A percentile compares a stretch with the other conserved stretches of the same genome.
Evolutionary conservation across 73 alveolate species (phyloP).

Genomic region (Paraurostyla sp.): DNA sequence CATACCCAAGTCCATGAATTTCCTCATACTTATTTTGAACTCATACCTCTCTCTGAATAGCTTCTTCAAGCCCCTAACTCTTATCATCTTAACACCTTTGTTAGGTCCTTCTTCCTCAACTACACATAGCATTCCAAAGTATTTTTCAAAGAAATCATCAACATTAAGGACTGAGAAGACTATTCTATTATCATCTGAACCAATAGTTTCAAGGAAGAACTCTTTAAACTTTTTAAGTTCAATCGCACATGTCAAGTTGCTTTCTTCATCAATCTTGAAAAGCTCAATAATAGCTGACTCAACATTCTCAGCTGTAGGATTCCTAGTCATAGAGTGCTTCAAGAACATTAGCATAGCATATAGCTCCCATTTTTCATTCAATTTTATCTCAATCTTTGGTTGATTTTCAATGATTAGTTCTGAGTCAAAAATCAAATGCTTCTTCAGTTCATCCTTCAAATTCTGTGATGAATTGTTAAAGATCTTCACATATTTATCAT

Average conservation of each 20-base stretch:
- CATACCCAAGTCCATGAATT: slow-evolving; percentile 47
- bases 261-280: slow-evolving; percentile 50
- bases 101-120: slow-evolving; percentile 7
- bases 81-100: neutral
- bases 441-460: slow-evolving; percentile 51
- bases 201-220: neutral
- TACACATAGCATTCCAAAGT: slow-evolving; percentile 19
- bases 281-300: neutral
- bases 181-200: neutral
- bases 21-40: slow-evolving; percentile 51
- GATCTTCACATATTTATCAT: slow-evolving; percentile 17
- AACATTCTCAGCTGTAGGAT: slow-evolving; percentile 1
- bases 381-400: slow-evolving; percentile 13
- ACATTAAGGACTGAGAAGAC: slow-evolving; percentile 3
- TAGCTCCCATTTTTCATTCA: slow-evolving; percentile 64
- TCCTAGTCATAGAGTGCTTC: slow-evolving; percentile 15
- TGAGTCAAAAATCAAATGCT: slow-evolving; percentile 55
- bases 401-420: slow-evolving; percentile 40
- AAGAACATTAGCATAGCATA: slow-evolving; percentile 41
- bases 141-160: slow-evolving; percentile 45
- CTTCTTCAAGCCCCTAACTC: slow-evolving; percentile 21
- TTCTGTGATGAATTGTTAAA: slow-evolving; percentile 49
- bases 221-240: neutral
- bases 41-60: slow-evolving; percentile 54
- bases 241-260: slow-evolving; percentile 6